Evolutionary conservation across 352 stramenopile species (phyloP).

Genomic region (Globisporangium takayamanum): DNA sequence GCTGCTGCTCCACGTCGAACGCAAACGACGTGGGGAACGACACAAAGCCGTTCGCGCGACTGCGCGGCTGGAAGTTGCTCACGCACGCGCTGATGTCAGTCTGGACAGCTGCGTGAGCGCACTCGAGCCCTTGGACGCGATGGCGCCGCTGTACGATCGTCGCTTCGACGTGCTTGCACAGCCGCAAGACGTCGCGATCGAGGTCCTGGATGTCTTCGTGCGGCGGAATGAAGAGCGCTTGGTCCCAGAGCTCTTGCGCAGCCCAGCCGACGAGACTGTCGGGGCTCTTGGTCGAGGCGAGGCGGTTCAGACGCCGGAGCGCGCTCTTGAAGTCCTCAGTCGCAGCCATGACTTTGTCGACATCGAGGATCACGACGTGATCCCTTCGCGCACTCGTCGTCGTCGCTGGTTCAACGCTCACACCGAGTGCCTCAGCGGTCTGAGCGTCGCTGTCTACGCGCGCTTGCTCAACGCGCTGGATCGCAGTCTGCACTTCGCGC

Average conservation of each 20-base stretch:
- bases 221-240: conserved; percentile 52
- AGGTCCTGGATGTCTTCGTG: conserved; percentile 46
- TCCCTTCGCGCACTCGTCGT: neutral
- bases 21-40: conserved; percentile 4
- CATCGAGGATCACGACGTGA: conserved; percentile 25
- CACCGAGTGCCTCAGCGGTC: neutral
- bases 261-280: conserved; percentile 46
- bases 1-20: conserved; percentile 7
- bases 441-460: conserved; percentile 7
- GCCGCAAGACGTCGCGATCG: conserved; percentile 25
- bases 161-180: conserved; percentile 30
- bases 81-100: conserved; percentile 30
- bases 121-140: neutral
- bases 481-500: conserved; percentile 11
- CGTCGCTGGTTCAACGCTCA: neutral
- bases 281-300: conserved; percentile 32
- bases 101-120: conserved; percentile 14
- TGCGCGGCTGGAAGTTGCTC: conserved; percentile 8
- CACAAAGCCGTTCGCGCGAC: conserved; percentile 15
- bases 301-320: conserved; percentile 20
- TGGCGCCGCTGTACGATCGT: conserved; percentile 16
- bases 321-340: conserved; percentile 29
- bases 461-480: neutral
- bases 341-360: conserved; percentile 17
- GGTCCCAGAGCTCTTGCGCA: conserved; percentile 42